A percentile compares a stretch with the other conserved stretches of the same genome.
Conservation (phyloP, 176 grass and related monocot species). For the Cenchrus americanus region DNA sequence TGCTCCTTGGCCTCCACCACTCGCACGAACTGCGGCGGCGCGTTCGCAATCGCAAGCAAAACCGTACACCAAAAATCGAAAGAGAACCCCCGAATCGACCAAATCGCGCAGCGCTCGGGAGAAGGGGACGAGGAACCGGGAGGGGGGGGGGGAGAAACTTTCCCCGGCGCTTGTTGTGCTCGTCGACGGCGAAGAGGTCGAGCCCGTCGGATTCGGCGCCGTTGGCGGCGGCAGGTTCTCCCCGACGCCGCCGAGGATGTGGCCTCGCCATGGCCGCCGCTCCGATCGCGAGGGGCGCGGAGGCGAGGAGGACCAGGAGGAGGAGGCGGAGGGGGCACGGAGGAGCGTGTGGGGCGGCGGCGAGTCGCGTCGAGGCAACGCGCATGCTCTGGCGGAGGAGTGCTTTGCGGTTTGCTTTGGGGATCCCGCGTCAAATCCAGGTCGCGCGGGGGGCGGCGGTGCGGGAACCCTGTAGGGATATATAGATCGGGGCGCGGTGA, state of each 20-base stretch:
- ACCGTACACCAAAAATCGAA: constrained; percentile 9
- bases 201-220: constrained; percentile 71
- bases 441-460: no score
- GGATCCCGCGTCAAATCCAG: no score
- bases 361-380: constrained; percentile 39
- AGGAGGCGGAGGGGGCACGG: no score
- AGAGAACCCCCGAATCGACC: not conserved
- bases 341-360: not conserved
- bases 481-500: no score
- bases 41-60: constrained; percentile 49
- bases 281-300: constrained; percentile 42
- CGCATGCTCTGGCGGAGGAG: constrained; percentile 32
- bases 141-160: not conserved
- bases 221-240: constrained; percentile 56
- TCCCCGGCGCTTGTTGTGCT: constrained; percentile 90
- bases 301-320: constrained; percentile 13
- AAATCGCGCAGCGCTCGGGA: not conserved
- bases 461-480: no score
- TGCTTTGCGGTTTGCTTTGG: not conserved
- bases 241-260: constrained; percentile 45
- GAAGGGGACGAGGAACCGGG: not conserved
- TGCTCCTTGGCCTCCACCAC: constrained; percentile 93
- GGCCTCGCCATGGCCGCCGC: constrained; percentile 39
- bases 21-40: constrained; percentile 72
- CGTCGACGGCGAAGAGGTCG: constrained; percentile 81